phyloP scores from a whole-genome alignment of 2,329 filamentous ascomycete species.

The Neonectria sp. region DNA sequence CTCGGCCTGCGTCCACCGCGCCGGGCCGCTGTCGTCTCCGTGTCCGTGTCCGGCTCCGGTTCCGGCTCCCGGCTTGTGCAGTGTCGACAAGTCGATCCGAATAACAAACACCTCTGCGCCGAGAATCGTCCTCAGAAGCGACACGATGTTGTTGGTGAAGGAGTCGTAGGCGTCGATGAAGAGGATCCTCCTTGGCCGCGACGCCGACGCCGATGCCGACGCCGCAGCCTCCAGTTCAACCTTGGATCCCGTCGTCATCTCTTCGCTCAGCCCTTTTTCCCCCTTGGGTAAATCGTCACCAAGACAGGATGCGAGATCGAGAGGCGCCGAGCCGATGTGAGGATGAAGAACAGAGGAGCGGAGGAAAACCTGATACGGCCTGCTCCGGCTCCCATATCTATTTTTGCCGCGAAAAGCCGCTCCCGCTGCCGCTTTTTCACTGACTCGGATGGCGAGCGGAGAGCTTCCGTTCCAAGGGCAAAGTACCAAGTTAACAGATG shows the following conservation, averaged over 20 bases:
- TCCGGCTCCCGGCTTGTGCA: conserved; percentile 57
- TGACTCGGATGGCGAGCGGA: conserved; percentile 39
- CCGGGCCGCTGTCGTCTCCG: conserved; percentile 13
- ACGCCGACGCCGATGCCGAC: conserved; percentile 24
- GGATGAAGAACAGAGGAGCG: background rate
- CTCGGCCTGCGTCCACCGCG: conserved; percentile 61
- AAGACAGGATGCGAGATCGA: background rate
- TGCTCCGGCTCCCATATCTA: conserved; percentile 33
- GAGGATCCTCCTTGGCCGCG: conserved; percentile 70
- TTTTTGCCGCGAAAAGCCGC: conserved; percentile 48
- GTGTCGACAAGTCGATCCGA: conserved; percentile 60
- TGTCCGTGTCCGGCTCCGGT: background rate
- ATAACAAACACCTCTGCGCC: conserved; percentile 72
- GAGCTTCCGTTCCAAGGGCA: background rate
- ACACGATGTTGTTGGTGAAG: conserved; percentile 95
- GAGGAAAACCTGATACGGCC: conserved; percentile 6
- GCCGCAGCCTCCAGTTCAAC: conserved; percentile 30
- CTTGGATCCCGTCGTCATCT: conserved; percentile 42
- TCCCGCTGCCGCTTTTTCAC: conserved; percentile 10
- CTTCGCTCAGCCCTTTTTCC: conserved; percentile 3
- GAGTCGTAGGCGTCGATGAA: conserved; percentile 98
- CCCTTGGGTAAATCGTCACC: background rate
- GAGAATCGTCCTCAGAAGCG: conserved; percentile 80
- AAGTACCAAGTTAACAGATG: conserved; percentile 33
- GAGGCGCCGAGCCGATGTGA: background rate